These are phyloP conservation scores for Trametes maxima DNA, from an alignment of 768 basidiomycete genomes.

Conservation along the genomic window DNA sequence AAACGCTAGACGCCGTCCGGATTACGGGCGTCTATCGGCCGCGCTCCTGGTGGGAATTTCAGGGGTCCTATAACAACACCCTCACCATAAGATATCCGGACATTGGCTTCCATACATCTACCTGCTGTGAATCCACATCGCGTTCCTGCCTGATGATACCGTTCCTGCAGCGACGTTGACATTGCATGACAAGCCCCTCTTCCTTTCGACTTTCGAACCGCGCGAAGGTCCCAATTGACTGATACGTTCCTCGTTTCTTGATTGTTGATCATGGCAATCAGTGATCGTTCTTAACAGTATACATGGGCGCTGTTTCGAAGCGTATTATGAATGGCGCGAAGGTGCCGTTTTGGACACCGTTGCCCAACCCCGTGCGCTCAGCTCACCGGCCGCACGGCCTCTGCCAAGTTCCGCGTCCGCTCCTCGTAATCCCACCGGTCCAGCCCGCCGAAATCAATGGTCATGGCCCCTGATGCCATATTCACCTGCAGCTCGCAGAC, in stretches of 20 bases:
- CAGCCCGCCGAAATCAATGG: conserved; percentile 73
- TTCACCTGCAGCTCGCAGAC: conserved; percentile 75
- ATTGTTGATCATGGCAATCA: conserved; percentile 24
- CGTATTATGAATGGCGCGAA: conserved; percentile 4
- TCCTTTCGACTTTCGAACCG: neutral
- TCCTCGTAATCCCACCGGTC: conserved; percentile 74
- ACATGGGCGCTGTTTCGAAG: conserved; percentile 15
- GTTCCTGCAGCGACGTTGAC: neutral
- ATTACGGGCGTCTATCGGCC: too few species aligned
- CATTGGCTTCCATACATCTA: neutral
- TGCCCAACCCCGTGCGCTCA: conserved; percentile 1
- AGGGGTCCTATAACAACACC: too few species aligned
- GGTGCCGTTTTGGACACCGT: neutral
- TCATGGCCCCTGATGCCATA: conserved; percentile 59
- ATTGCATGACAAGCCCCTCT: neutral
- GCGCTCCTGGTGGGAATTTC: too few species aligned
- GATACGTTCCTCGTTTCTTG: conserved; percentile 13
- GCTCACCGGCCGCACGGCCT: conserved; percentile 41
- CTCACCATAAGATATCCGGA: neutral
- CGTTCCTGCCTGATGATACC: neutral
- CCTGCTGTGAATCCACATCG: neutral
- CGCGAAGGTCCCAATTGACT: conserved; percentile 8
- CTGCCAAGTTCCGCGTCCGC: conserved; percentile 62
- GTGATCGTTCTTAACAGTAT: conserved; percentile 9
- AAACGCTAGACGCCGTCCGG: too few species aligned